These are phyloP conservation scores for Psilocybe cyanescens DNA, from an alignment of 768 basidiomycete species.

Conservation along the genomic window DNA sequence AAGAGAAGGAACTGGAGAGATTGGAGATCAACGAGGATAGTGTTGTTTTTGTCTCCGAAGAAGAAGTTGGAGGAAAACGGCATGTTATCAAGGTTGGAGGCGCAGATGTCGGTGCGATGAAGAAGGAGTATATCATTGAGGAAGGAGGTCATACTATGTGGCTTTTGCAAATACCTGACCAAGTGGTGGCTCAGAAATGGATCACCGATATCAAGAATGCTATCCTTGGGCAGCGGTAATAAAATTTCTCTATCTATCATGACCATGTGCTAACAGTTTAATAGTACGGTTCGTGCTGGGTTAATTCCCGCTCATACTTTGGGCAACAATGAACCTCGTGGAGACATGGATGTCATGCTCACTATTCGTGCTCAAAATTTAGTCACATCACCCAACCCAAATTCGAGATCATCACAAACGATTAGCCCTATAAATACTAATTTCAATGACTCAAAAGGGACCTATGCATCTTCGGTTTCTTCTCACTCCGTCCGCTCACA, in stretches of 20 bases:
- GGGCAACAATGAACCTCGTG: slow-evolving; percentile 63
- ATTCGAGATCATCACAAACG: slow-evolving; percentile 16
- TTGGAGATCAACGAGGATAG: slow-evolving; percentile 78
- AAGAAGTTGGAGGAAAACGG: slow-evolving; percentile 47
- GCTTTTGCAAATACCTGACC: slow-evolving; percentile 69
- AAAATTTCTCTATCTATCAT: background rate
- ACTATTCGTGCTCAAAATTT: slow-evolving; percentile 77
- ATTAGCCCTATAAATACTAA: slow-evolving; percentile 31
- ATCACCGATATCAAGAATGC: slow-evolving; percentile 74
- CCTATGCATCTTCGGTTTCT: slow-evolving; percentile 51
- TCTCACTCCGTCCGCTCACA: slow-evolving; percentile 48
- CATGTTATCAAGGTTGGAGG: slow-evolving; percentile 74
- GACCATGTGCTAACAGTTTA: slow-evolving; percentile 7
- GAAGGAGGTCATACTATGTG: slow-evolving; percentile 64
- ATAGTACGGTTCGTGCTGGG: slow-evolving; percentile 72
- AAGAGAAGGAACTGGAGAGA: slow-evolving; percentile 74
- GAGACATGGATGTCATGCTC: slow-evolving; percentile 85
- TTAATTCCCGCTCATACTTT: slow-evolving; percentile 49
- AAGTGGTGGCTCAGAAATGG: slow-evolving; percentile 72
- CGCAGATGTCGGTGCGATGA: slow-evolving; percentile 54
- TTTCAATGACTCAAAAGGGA: slow-evolving; percentile 34
- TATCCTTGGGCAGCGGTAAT: slow-evolving; percentile 72
- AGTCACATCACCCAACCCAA: slow-evolving; percentile 34
- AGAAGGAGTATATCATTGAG: slow-evolving; percentile 46
- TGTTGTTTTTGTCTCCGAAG: slow-evolving; percentile 75